A percentile compares a stretch with the other conserved stretches of the same genome.
These are phyloP conservation scores for Lepidium aucheri DNA, from an alignment of 345 rosid species.

Conservation along the genomic window DNA sequence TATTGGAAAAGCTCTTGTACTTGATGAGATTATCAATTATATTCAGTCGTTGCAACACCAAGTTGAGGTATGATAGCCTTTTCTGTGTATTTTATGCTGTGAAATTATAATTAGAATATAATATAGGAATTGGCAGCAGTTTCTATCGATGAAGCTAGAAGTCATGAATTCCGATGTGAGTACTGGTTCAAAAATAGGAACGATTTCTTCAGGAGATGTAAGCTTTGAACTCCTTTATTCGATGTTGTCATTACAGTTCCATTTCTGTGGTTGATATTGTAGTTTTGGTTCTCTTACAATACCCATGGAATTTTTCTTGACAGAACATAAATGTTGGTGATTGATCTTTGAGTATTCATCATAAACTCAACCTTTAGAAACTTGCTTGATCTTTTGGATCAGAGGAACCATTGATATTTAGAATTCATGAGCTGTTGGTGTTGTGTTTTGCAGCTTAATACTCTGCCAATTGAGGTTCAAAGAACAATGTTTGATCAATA, in stretches of 20 bases:
- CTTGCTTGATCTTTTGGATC: neutral
- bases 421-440: neutral
- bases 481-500: slow-evolving; percentile 50
- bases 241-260: neutral
- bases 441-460: slow-evolving; percentile 30
- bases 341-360: neutral
- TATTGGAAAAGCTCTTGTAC: slow-evolving; percentile 92
- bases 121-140: slow-evolving; percentile 34
- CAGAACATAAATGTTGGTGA: neutral
- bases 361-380: neutral
- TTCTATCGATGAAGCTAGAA: slow-evolving; percentile 91
- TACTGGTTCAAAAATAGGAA: slow-evolving; percentile 44
- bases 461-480: slow-evolving; percentile 41
- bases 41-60: slow-evolving; percentile 84
- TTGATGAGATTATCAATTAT: slow-evolving; percentile 96
- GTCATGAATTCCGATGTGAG: slow-evolving; percentile 59
- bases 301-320: neutral
- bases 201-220: slow-evolving; percentile 65
- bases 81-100: neutral
- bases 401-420: neutral
- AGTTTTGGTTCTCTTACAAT: neutral
- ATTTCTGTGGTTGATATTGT: neutral
- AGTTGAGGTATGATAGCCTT: slow-evolving; percentile 58
- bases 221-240: slow-evolving; percentile 11
- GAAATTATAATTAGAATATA: neutral